phyloP scores from a whole-genome alignment of 1,284 basidiomycete species.

The Lentinula novae-zelandiae region DNA sequence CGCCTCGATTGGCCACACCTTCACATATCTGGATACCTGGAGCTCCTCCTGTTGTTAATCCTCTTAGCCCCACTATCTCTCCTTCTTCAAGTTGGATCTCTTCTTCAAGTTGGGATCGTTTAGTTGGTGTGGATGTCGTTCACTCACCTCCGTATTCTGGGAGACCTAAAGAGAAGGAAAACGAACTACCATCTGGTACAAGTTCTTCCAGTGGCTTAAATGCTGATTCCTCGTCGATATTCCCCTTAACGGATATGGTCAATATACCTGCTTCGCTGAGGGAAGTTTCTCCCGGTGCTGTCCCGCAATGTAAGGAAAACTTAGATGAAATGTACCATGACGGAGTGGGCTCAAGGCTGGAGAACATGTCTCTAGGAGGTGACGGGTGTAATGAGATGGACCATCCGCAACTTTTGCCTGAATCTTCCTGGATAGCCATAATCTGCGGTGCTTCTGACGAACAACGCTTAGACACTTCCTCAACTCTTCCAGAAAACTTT shows the following conservation, averaged over 20 bases:
- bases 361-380: constrained; percentile 1
- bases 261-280: neutral
- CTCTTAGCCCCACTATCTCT: neutral
- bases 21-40: constrained; percentile 50
- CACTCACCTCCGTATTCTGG: neutral
- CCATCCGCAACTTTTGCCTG: constrained; percentile 49
- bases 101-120: no score
- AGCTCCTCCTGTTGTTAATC: constrained; percentile 28
- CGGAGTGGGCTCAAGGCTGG: neutral
- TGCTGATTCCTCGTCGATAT: neutral
- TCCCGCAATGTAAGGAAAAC: neutral
- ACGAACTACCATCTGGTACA: neutral
- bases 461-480: constrained; percentile 39
- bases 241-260: neutral
- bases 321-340: neutral
- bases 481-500: constrained; percentile 62
- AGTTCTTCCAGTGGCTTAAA: neutral
- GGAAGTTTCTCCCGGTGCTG: neutral
- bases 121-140: neutral
- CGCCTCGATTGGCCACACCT: constrained; percentile 36
- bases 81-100: neutral
- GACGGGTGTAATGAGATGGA: constrained; percentile 20
- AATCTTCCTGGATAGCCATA: constrained; percentile 70
- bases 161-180: neutral
- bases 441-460: constrained; percentile 70